These are phyloP conservation scores for Dioscorea zingiberensis DNA, from an alignment of 106 monocot species.

Conservation along the genomic window DNA sequence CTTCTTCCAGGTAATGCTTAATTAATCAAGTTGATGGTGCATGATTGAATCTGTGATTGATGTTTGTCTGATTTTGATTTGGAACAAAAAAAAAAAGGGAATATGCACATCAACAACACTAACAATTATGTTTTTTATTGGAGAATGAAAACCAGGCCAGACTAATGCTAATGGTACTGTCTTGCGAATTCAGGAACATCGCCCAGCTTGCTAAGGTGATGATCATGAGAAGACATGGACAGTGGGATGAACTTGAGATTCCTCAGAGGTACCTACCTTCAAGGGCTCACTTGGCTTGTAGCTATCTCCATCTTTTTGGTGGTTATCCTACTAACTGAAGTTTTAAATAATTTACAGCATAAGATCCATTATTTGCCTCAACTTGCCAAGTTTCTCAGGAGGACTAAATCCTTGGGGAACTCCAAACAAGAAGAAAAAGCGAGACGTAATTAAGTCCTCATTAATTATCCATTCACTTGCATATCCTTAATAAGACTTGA, in stretches of 20 bases:
- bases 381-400: constrained; percentile 94
- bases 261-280: constrained; percentile 38
- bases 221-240: constrained; percentile 56
- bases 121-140: too few species aligned
- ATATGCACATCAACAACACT: too few species aligned
- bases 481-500: too few species aligned
- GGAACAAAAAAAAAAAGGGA: too few species aligned
- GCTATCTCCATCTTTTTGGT: too few species aligned
- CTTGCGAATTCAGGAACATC: constrained; percentile 43
- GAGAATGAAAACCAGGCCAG: too few species aligned
- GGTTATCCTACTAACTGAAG: background rate
- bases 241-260: constrained; percentile 73
- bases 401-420: constrained; percentile 99
- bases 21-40: too few species aligned
- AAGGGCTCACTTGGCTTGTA: too few species aligned
- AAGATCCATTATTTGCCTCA: constrained; percentile 83
- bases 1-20: constrained; percentile 72
- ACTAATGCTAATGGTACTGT: too few species aligned
- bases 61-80: too few species aligned
- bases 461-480: too few species aligned
- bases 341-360: constrained; percentile 29
- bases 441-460: constrained; percentile 70
- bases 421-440: constrained; percentile 43
- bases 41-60: too few species aligned
- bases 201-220: constrained; percentile 78